phyloP scores from a whole-genome alignment of 1,284 basidiomycete genomes.

The Taiwanofungus camphoratus region DNA sequence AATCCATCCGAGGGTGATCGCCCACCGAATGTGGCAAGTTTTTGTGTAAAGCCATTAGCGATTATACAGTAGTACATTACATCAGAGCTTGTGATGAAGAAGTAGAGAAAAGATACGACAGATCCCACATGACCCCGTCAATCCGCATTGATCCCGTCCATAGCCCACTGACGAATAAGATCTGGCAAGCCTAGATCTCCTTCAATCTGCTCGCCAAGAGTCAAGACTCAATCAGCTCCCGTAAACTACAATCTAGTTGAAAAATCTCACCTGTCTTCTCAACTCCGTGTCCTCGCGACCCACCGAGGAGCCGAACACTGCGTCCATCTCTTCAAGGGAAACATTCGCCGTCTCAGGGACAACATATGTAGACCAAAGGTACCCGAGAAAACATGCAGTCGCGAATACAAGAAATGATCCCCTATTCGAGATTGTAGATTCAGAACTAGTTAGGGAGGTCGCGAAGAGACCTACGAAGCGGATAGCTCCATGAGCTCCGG shows the following conservation, averaged over 20 bases:
- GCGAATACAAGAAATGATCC: constrained; percentile 67
- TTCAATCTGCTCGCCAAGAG: constrained; percentile 29
- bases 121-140: no score
- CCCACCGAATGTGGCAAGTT: no score
- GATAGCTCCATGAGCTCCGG: constrained; percentile 65
- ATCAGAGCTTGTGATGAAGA: no score
- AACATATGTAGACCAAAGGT: constrained; percentile 60
- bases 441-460: constrained; percentile 4
- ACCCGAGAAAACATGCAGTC: constrained; percentile 55
- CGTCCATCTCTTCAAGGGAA: constrained; percentile 74
- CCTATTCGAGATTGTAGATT: constrained; percentile 26
- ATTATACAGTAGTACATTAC: no score
- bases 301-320: constrained; percentile 53
- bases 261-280: constrained; percentile 39
- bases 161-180: constrained; percentile 22
- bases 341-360: constrained; percentile 77
- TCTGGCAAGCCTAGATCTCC: constrained; percentile 32
- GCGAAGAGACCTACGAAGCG: constrained; percentile 40
- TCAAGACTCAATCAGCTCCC: constrained; percentile 13
- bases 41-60: no score
- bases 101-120: not conserved
- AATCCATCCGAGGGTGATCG: no score
- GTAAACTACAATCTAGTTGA: not conserved
- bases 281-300: constrained; percentile 47
- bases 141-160: not conserved